A percentile compares a stretch with the other conserved stretches of the same genome.
These are phyloP conservation scores for Suhomyces yuchorum DNA, from an alignment of 1,139 yeast genomes.

Conservation along the genomic window DNA sequence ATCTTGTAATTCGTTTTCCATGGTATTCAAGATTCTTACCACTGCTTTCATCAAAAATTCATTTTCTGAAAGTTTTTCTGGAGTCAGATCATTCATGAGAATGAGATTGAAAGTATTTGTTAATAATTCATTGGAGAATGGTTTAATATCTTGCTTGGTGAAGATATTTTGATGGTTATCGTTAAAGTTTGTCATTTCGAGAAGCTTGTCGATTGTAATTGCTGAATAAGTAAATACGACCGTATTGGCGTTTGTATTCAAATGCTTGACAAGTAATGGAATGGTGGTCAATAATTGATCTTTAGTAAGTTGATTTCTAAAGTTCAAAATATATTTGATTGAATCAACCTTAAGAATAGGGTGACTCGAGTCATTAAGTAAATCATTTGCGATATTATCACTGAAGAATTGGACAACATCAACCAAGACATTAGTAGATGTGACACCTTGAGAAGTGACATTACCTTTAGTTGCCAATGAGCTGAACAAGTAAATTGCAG, in stretches of 20 bases:
- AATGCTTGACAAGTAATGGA: conserved; percentile 76
- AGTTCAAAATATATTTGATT: conserved; percentile 83
- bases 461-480: conserved; percentile 91
- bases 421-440: conserved; percentile 78
- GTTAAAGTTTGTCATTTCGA: conserved; percentile 65
- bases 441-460: conserved; percentile 83
- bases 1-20: conserved; percentile 59
- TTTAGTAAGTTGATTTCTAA: conserved; percentile 90
- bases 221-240: conserved; percentile 94
- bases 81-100: conserved; percentile 57
- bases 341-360: conserved; percentile 90
- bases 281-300: conserved; percentile 77
- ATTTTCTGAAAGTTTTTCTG: conserved; percentile 93
- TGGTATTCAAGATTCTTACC: conserved; percentile 78
- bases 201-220: conserved; percentile 84
- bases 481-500: conserved; percentile 82
- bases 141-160: conserved; percentile 65
- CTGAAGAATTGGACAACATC: conserved; percentile 88
- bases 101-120: conserved; percentile 69
- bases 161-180: conserved; percentile 58
- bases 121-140: conserved; percentile 52
- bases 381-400: conserved; percentile 78
- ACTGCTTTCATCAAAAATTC: conserved; percentile 88
- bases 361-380: conserved; percentile 54
- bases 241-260: conserved; percentile 58